Evolutionary conservation across 805 yeast genomes (phyloP), one percentile per base, ranked within the genome.

Genomic region (Brettanomyces sp.): DNA sequence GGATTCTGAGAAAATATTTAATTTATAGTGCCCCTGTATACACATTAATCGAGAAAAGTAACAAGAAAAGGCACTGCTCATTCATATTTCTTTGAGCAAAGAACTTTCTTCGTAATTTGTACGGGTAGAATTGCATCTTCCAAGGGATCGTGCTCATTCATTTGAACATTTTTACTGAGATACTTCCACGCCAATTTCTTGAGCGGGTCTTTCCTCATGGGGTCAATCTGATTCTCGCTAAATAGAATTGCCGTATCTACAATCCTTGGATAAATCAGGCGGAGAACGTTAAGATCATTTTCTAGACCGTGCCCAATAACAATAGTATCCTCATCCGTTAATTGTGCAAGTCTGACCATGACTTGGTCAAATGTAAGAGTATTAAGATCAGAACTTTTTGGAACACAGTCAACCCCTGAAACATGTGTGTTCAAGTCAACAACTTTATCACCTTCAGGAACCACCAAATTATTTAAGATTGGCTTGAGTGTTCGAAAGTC

Each of bases 271-370:
- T 89, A 97, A n/a, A 87, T 69, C n/a, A 93, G 57, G 42, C 99
- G 68, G 76, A 91, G 67, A 1, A 91, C 85, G 56, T 83, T 83
- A 59, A 91, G 63, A 65, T 91, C 99, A 59, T 93, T 93, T 56
- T 91, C 97, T 33, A 93, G 66, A 1, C 98, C 97, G 63, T 91
- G 99, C 0, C 99, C 99, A 2, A 91, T 71, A 3, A 91, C 58
- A 12, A 93, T 78, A 1, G 96, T 89, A 40, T 79, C 69, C 11
- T 70, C 57, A 53, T 80, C 82, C 18, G 90, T 75, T 33, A 79
- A 56, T 28, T 72, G 64, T 2, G 74, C 73, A 14, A 82, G 52
- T 30, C 77, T 56, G 3, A 68, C 66, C 25, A 68, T 55, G 58
- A 80, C 75, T 35, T 78, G 77, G 14, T 79, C 79, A 46, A 82